Conservation (phyloP, 2,329 filamentous ascomycete species). For the Ophiostoma ips region DNA sequence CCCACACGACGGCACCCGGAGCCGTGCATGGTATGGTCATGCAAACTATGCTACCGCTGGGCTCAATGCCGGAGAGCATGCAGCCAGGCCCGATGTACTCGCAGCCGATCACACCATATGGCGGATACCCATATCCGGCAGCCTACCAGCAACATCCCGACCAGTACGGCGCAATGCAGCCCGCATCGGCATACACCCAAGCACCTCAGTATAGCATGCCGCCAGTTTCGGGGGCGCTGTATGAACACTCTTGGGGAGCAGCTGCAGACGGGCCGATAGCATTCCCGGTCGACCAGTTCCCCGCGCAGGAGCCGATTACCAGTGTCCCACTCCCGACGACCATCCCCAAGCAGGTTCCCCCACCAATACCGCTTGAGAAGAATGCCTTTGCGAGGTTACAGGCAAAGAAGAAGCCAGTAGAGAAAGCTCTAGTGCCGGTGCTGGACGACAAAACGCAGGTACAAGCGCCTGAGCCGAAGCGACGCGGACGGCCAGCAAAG, state of each 20-base stretch:
- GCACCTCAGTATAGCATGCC: not conserved
- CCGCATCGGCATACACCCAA: not conserved
- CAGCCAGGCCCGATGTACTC: not conserved
- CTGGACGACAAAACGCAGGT: not conserved
- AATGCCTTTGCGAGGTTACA: constrained; percentile 4
- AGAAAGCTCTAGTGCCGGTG: constrained; percentile 2
- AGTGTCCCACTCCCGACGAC: not conserved
- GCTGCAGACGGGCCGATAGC: not conserved
- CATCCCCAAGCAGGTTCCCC: not conserved
- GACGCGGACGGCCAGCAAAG: constrained; percentile 17
- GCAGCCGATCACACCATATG: too few relatives aligned
- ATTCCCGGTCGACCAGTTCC: too few relatives aligned
- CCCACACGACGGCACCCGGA: not conserved
- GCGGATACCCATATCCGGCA: not conserved
- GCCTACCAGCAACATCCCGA: not conserved
- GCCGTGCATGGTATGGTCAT: too few relatives aligned
- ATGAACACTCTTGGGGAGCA: not conserved
- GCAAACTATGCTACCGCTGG: too few relatives aligned
- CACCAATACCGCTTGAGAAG: not conserved
- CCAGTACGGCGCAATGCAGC: not conserved
- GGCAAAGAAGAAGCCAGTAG: constrained; percentile 12
- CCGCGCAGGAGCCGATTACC: not conserved
- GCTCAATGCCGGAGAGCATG: too few relatives aligned
- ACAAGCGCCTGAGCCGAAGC: not conserved
- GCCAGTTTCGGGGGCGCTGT: not conserved